Evolutionary conservation across 306 rosid genomes (phyloP), one percentile per base, ranked within the genome.

Genomic region (Delonix regia): DNA sequence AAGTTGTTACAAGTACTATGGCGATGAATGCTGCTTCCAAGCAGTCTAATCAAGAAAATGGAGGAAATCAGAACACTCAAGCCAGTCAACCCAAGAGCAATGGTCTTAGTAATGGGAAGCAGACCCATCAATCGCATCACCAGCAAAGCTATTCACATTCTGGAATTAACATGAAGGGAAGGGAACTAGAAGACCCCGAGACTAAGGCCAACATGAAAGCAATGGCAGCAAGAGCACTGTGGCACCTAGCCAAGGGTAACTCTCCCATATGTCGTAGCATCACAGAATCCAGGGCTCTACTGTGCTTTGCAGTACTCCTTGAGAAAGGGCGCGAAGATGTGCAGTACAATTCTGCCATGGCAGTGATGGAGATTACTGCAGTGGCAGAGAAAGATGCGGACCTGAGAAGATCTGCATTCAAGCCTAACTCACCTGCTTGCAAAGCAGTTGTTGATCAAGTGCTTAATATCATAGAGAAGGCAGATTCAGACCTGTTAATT

Each of bases 341-440:
- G 55, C 89, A 89, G 73, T 85, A 72, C 73, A 83, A 93, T 86
- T 95, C 97, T 11, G 98, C 99, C 41, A 85, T 95, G 98, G 97
- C 99, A 0, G 80, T 95, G 79, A 93, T 92, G 97, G 98, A 93
- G 88, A 95, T 95, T 30, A 89, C 98, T 0, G 87, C 96, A 0
- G 86, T 93, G 72, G 99, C 99, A 0, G 99, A 93, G 94, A 80
- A 78, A 74, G 96, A 95, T 73, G 71, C 98, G 1, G 98, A 95
- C 2, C 79, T 95, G 80, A 89, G 99, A 85, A 81, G 89, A 66
- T 89, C 96, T 0, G 98, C 99, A 0, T 95, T 95, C 83, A 95
- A 95, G 86, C 99, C 99, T 0, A 95, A 85, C 77, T 87, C 99
- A 1, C 97, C 98, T 0, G 98, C 99, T 55, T 93, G 98, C 87